A percentile compares a stretch with the other conserved stretches of the same genome.
phyloP scores from a whole-genome alignment of 139 green algal species.

The Choricystis sp. region DNA sequence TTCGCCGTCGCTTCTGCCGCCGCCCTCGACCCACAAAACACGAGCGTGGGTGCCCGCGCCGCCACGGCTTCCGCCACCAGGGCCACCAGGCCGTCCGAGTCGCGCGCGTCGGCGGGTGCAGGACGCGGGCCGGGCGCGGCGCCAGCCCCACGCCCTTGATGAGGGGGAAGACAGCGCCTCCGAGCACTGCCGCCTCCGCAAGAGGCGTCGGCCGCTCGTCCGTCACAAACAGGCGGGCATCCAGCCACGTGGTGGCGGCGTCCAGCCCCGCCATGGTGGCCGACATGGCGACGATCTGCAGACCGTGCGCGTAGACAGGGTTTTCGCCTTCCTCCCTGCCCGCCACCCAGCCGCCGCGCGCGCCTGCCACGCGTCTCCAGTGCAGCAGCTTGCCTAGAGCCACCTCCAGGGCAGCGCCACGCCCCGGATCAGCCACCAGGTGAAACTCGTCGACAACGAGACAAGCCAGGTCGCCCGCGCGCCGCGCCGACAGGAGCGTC shows the following conservation, averaged over 20 bases:
- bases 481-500: conserved; percentile 18
- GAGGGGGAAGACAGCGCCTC: conserved; percentile 22
- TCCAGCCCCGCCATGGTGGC: conserved; percentile 29
- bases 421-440: conserved; percentile 35
- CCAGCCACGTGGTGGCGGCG: conserved; percentile 30
- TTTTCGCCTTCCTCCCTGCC: no score
- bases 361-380: not conserved
- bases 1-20: conserved; percentile 10
- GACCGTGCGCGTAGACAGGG: not conserved
- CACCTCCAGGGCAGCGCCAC: conserved; percentile 42
- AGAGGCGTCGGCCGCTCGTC: conserved; percentile 33
- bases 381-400: conserved; percentile 43
- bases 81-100: conserved; percentile 28
- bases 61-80: conserved; percentile 30
- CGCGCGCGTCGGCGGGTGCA: conserved; percentile 8
- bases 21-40: conserved; percentile 30
- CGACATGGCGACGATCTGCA: conserved; percentile 51
- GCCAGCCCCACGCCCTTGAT: not conserved
- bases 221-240: conserved; percentile 33
- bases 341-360: not conserved
- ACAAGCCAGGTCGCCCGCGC: conserved; percentile 24
- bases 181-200: conserved; percentile 44
- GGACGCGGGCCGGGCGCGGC: not conserved
- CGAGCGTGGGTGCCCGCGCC: conserved; percentile 27
- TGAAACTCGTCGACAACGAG: conserved; percentile 63